A percentile compares a stretch with the other conserved stretches of the same genome.
Evolutionary conservation across 768 basidiomycete species (phyloP).

Genomic region (Mycena sanguinolenta): DNA sequence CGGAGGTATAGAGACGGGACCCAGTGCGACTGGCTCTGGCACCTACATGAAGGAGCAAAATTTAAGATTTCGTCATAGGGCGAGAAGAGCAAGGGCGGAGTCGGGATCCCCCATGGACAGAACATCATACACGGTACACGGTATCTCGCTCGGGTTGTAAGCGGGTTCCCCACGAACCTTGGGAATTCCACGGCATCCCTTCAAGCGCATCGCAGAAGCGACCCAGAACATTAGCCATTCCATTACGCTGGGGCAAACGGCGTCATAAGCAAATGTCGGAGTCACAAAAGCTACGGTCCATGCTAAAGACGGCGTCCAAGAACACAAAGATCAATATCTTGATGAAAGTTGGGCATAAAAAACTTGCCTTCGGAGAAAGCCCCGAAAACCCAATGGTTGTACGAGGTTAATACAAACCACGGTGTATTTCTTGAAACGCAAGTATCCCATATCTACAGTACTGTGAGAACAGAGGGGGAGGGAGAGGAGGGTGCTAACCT

Average conservation of each 20-base stretch:
- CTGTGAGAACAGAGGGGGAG: background rate
- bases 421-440: slow-evolving; percentile 62
- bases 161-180: slow-evolving; percentile 54
- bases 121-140: slow-evolving; percentile 48
- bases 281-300: slow-evolving; percentile 68
- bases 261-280: slow-evolving; percentile 56
- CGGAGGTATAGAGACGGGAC: slow-evolving; percentile 45
- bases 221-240: slow-evolving; percentile 70
- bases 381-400: slow-evolving; percentile 73
- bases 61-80: slow-evolving; percentile 31
- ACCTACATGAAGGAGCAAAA: slow-evolving; percentile 51
- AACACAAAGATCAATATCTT: background rate
- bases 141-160: slow-evolving; percentile 37
- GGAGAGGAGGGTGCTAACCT: slow-evolving; percentile 50
- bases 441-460: slow-evolving; percentile 66
- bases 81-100: slow-evolving; percentile 45
- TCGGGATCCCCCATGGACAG: slow-evolving; percentile 40
- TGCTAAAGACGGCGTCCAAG: slow-evolving; percentile 49
- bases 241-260: slow-evolving; percentile 60
- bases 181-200: slow-evolving; percentile 49
- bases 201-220: slow-evolving; percentile 62
- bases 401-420: slow-evolving; percentile 73
- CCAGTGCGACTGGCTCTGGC: slow-evolving; percentile 53
- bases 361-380: slow-evolving; percentile 67
- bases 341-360: slow-evolving; percentile 1